Evolutionary conservation across 306 rosid species (phyloP).

Genomic region (Dalbergia cultrata): DNA sequence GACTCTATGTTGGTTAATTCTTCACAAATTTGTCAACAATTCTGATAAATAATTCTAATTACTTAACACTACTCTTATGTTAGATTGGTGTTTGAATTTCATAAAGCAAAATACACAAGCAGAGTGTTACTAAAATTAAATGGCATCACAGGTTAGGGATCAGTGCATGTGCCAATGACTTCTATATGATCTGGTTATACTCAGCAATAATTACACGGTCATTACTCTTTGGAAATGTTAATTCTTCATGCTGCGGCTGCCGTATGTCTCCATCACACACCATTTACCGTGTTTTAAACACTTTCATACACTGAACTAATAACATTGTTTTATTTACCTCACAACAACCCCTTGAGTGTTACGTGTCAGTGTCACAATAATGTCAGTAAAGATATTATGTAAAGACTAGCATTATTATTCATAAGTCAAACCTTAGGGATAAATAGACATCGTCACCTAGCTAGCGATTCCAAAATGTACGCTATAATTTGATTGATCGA

Average conservation of each 20-base stretch:
- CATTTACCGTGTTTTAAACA: background rate
- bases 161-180: too few relatives aligned
- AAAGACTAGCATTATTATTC: too few relatives aligned
- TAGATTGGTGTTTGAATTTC: too few relatives aligned
- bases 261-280: background rate
- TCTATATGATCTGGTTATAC: background rate
- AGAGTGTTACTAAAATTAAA: too few relatives aligned
- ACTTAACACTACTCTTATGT: too few relatives aligned
- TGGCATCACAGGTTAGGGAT: too few relatives aligned
- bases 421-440: slow-evolving; percentile 30
- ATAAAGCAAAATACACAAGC: too few relatives aligned
- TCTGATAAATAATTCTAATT: too few relatives aligned
- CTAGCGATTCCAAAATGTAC: slow-evolving; percentile 6
- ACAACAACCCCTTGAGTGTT: slow-evolving; percentile 22
- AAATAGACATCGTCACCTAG: background rate
- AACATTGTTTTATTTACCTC: background rate
- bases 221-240: background rate
- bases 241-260: background rate
- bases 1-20: too few relatives aligned
- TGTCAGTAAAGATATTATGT: background rate
- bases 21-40: too few relatives aligned
- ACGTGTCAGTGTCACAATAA: slow-evolving; percentile 18
- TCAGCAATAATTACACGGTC: background rate
- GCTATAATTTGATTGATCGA: background rate
- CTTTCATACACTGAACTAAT: background rate